These are phyloP conservation scores for Metarhizium rileyi DNA, from an alignment of 2,329 filamentous ascomycete genomes.

Conservation along the genomic window DNA sequence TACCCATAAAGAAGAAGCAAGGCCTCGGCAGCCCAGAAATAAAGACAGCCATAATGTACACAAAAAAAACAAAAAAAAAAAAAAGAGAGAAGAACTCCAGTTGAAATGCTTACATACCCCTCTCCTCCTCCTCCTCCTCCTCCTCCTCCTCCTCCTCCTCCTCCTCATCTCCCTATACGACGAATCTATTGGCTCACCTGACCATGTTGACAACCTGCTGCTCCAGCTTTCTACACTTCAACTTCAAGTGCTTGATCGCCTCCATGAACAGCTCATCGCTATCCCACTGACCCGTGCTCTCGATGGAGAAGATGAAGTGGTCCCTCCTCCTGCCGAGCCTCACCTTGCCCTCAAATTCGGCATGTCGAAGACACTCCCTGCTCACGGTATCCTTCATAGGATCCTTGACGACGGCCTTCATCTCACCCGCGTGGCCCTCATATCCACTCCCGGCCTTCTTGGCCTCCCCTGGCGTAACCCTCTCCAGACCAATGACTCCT, in stretches of 20 bases:
- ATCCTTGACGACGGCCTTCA: slow-evolving; percentile 79
- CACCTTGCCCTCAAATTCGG: slow-evolving; percentile 92
- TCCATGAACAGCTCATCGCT: slow-evolving; percentile 92
- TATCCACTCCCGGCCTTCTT: slow-evolving; percentile 51
- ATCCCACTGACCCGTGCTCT: slow-evolving; percentile 91
- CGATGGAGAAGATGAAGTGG: slow-evolving; percentile 94
- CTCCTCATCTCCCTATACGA: background rate
- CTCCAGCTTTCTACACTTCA: slow-evolving; percentile 69
- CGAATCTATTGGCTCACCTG: slow-evolving; percentile 25
- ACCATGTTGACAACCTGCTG: slow-evolving; percentile 59
- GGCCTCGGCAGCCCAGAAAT: slow-evolving; percentile 8
- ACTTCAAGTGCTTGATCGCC: slow-evolving; percentile 72
- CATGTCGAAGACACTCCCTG: slow-evolving; percentile 81
- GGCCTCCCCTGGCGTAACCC: slow-evolving; percentile 59
- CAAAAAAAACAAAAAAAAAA: too few species aligned
- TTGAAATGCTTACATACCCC: background rate
- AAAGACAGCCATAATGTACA: slow-evolving; percentile 6
- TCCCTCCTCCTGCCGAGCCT: slow-evolving; percentile 83
- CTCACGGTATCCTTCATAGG: slow-evolving; percentile 93
- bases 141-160: slow-evolving; percentile 3
- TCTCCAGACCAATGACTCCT: slow-evolving; percentile 76
- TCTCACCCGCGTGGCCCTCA: slow-evolving; percentile 65
- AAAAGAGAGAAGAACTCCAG: too few species aligned
- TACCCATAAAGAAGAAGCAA: slow-evolving; percentile 12
- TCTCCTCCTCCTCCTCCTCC: background rate